Percentiles rank a stretch among this genome's conserved stretches.
These are phyloP conservation scores for Scenedesmus sp. DNA, from an alignment of 163 green algal genomes.

Conservation along the genomic window DNA sequence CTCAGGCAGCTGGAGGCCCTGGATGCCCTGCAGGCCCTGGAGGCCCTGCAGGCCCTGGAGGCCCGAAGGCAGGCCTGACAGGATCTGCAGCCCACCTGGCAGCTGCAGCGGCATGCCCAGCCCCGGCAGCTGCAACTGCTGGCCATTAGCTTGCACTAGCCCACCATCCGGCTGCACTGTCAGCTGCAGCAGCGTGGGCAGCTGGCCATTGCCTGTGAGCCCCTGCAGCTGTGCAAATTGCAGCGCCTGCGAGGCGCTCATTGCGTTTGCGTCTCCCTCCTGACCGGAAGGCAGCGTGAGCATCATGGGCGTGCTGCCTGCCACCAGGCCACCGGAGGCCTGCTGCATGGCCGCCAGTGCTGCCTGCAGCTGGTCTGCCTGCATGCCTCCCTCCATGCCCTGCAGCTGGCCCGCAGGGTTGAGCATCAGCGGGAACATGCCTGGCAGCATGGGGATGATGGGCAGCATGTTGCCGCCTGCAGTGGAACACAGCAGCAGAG, in stretches of 20 bases:
- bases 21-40: no score
- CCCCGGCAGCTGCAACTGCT: slow-evolving; percentile 22
- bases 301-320: slow-evolving; percentile 12
- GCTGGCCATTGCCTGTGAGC: slow-evolving; percentile 16
- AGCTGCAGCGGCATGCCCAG: slow-evolving; percentile 16
- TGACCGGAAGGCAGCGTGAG: background rate
- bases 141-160: slow-evolving; percentile 22
- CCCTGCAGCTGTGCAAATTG: slow-evolving; percentile 45
- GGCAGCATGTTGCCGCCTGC: slow-evolving; percentile 43
- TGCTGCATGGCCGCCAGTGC: slow-evolving; percentile 33
- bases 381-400: slow-evolving; percentile 4
- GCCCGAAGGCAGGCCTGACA: slow-evolving; percentile 27
- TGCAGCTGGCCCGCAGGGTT: slow-evolving; percentile 16
- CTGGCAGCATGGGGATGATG: slow-evolving; percentile 41
- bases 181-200: slow-evolving; percentile 44
- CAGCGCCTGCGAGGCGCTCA: slow-evolving; percentile 23
- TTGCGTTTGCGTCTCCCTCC: background rate
- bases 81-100: slow-evolving; percentile 44
- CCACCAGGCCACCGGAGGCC: background rate
- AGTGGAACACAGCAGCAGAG: background rate
- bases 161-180: slow-evolving; percentile 35
- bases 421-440: slow-evolving; percentile 42
- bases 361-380: slow-evolving; percentile 36
- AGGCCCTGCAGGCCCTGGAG: background rate
- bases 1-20: slow-evolving; percentile 1